Base-by-base conservation (phyloP, 1,284 basidiomycete genomes). In the Melampsora medusae region DNA sequence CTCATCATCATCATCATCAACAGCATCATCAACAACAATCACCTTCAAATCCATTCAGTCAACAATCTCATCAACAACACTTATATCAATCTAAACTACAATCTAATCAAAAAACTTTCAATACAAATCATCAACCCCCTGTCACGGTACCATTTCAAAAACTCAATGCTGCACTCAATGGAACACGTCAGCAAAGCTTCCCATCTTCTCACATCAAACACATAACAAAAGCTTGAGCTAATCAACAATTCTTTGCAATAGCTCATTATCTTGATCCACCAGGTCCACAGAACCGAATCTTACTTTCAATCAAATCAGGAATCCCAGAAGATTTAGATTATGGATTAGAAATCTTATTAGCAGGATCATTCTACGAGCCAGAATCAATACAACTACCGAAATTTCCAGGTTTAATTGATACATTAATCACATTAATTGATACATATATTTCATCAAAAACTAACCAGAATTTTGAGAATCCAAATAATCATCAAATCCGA, bases 231-330 rank as follows among this genome's bases (percentile, higher is more conserved):
- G 2, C 28, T 28, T 28, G 28, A 28, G 28, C 28, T 28, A 28
- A 28, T 28, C 28, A 28, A 28, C 28, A 28, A 28, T 28, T 33
- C 25, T 38, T 10, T 12, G 9, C 33, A 3, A 16, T 42, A 61
- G 42, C 64, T 4, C 62, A 74, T 33, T 53, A 66, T n/a, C 65
- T 74, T 38, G 28, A 56, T n/a, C 65, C 56, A 35, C 71, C 71
- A 50, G 71, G 64, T 25, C 49, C 65, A 16, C 65, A 56, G n/a
- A 74, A 74, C 49, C 38, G 64, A 22, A 60, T 74, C n/a, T 50
- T 74, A 17, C 64, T 74, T 14, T 66, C 71, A 5, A 38, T 74
- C 33, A 66, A 60, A 59, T 74, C 71, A 9, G 59, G 38, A 1
- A 53, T 74, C 48, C 16, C 62, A 5, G 31, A 67, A 19, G 64